Percentiles rank a stretch among this genome's conserved stretches.
Evolutionary conservation across 306 rosid genomes (phyloP).

Genomic region (Cicer arietinum): DNA sequence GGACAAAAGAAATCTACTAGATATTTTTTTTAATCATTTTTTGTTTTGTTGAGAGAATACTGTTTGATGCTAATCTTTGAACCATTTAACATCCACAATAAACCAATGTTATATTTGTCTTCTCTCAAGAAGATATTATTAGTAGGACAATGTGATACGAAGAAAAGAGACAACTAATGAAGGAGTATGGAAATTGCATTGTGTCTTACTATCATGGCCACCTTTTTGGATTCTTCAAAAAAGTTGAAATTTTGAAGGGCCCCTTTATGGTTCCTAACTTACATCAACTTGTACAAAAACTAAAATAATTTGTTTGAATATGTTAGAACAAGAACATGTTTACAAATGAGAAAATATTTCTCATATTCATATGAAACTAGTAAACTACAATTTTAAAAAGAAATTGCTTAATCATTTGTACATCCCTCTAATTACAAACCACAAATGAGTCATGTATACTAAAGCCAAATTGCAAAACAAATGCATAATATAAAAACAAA

Average conservation of each 20-base stretch:
- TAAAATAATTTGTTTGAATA: not conserved
- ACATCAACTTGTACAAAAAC: conserved; percentile 13
- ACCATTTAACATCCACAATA: not conserved
- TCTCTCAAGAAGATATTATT: not conserved
- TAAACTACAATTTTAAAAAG: conserved; percentile 34
- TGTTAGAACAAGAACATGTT: conserved; percentile 12
- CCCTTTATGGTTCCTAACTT: not conserved
- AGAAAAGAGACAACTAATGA: not conserved
- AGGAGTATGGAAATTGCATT: conserved; percentile 44
- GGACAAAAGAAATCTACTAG: not conserved
- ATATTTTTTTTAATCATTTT: not conserved
- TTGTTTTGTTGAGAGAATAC: not conserved
- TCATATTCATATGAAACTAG: conserved; percentile 35
- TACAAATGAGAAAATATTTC: conserved; percentile 30
- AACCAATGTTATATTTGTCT: not conserved
- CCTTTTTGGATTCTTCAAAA: conserved; percentile 38
- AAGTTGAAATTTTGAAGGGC: conserved; percentile 32
- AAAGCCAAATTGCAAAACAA: conserved; percentile 25
- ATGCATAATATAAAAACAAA: not conserved
- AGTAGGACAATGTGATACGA: not conserved
- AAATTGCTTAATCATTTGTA: conserved; percentile 47
- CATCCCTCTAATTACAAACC: conserved; percentile 44
- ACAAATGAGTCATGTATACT: conserved; percentile 24
- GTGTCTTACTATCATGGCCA: not conserved
- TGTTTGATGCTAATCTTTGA: not conserved